These are phyloP conservation scores for Dittrichia graveolens DNA, from an alignment of 129 eudicot genomes.

Conservation along the genomic window DNA sequence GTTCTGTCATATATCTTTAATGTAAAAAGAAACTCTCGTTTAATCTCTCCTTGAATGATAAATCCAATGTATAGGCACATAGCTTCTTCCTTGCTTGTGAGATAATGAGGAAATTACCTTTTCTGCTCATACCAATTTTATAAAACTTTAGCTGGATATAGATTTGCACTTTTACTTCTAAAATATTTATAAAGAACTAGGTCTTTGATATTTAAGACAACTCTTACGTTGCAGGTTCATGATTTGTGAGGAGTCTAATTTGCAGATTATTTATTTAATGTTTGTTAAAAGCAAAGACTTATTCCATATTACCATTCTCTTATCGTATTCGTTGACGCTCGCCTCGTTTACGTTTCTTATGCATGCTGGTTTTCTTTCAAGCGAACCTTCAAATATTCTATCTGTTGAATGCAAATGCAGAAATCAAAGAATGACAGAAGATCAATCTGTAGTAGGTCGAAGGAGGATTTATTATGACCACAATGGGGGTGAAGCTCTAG, in stretches of 20 bases:
- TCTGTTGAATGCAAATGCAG: conserved; percentile 42
- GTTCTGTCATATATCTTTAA: not conserved
- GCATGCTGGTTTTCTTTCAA: conserved; percentile 4
- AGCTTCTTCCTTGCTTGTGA: too few species aligned
- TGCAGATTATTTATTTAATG: not conserved
- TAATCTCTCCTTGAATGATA: too few species aligned
- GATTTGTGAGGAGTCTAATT: too few species aligned
- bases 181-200: too few species aligned
- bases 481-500: conserved; percentile 74
- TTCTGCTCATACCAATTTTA: too few species aligned
- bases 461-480: conserved; percentile 86
- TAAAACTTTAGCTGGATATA: too few species aligned
- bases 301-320: not conserved
- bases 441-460: conserved; percentile 80
- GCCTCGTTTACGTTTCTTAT: conserved; percentile 2
- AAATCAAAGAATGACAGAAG: conserved; percentile 83
- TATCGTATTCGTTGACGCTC: conserved; percentile 6
- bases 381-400: conserved; percentile 6
- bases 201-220: too few species aligned
- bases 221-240: too few species aligned
- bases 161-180: too few species aligned
- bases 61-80: too few species aligned
- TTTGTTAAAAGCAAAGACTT: conserved; percentile 18
- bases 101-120: not conserved
- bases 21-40: not conserved